Evolutionary conservation across 1,284 basidiomycete genomes (phyloP).

Genomic region (Lentinus polychrous): DNA sequence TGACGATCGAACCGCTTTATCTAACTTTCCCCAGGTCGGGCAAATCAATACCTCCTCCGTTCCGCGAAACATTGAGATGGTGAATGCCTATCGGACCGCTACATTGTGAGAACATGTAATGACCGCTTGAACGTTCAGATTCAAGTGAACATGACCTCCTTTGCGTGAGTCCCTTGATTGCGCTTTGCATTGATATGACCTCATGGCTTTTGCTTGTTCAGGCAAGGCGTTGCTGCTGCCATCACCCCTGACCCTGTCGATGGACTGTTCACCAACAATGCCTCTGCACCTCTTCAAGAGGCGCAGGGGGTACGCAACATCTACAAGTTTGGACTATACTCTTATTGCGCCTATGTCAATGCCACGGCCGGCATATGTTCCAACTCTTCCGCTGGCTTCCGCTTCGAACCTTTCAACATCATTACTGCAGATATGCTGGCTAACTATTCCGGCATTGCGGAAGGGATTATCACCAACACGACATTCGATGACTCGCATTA

Average conservation of each 20-base stretch:
- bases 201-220: constrained; percentile 21
- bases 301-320: constrained; percentile 56
- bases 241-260: constrained; percentile 48
- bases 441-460: constrained; percentile 55
- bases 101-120: constrained; percentile 14
- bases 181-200: not conserved
- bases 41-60: constrained; percentile 73
- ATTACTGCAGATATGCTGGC: constrained; percentile 59
- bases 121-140: constrained; percentile 37
- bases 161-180: constrained; percentile 42
- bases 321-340: constrained; percentile 75
- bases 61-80: constrained; percentile 68
- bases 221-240: constrained; percentile 42
- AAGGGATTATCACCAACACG: constrained; percentile 42
- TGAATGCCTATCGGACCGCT: constrained; percentile 24
- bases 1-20: constrained; percentile 14
- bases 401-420: constrained; percentile 54
- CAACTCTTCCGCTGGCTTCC: constrained; percentile 48
- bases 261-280: constrained; percentile 63
- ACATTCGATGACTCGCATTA: constrained; percentile 58
- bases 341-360: constrained; percentile 66
- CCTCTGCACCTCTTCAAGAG: constrained; percentile 51
- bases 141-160: constrained; percentile 60
- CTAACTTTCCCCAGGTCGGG: constrained; percentile 52
- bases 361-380: constrained; percentile 56